Evolutionary conservation across 2,329 filamentous ascomycete genomes (phyloP), one percentile per base, ranked within the genome.

Genomic region (Apiospora hydei): DNA sequence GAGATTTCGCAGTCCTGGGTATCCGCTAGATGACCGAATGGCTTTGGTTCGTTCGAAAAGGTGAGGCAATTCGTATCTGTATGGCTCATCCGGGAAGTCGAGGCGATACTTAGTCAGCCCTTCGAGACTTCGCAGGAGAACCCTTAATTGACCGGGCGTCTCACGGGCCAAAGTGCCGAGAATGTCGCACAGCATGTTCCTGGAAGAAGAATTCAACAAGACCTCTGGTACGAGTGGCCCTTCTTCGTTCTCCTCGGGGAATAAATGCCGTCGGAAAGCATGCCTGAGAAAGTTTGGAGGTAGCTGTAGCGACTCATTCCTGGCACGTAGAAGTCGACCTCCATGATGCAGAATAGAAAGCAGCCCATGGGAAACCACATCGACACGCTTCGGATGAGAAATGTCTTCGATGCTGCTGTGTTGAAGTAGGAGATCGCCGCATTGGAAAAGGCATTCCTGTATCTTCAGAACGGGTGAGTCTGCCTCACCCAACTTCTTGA

Each of bases 1-100:
- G 21, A 98, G 88, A 78, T 99, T 99, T 71, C 89, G 89, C n/a
- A 99, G 83, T 1, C 96, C 96, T n/a, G 93, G 90, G 80, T 97
- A 97, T 26, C 94, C 95, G 74, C 93, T 93, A 1, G 89, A 83
- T 1, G 94, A 91, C 74, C 94, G 90, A n/a, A 97, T 88, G 21
- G 90, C 88, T 77, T 89, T 91, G 51, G 82, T 82, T 46, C 91
- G 87, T 69, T 96, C 93, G 73, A 93, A 92, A 67, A 85, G 82
- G 78, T 86, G 88, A 5, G 84, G 84, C 4, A 92, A 83, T 0
- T 93, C 89, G 74, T 91, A 92, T 18, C 86, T 84, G 76, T 92
- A 92, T 8, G 88, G 85, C 69, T 86, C 84, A 74, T 75, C 72
- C 79, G 84, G 83, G 30, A 85, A 83, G 47, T 83, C 83, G 0